Evolutionary conservation across 495 filamentous ascomycete genomes (phyloP).

Genomic region (Penicillium tannophilum): DNA sequence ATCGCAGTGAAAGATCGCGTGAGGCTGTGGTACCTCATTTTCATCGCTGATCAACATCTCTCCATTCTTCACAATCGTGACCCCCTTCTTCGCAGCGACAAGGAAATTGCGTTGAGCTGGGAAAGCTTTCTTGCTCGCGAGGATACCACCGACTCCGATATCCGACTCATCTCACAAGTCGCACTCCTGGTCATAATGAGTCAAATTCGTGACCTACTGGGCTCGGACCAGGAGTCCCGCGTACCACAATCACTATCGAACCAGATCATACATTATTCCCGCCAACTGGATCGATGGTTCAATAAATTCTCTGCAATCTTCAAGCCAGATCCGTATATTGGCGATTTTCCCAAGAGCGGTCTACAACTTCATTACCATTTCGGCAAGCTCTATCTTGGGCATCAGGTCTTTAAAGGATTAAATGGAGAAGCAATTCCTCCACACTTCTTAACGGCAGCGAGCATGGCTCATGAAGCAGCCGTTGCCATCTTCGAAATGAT

Average conservation of each 20-base stretch:
- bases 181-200: slow-evolving; percentile 42
- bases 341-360: slow-evolving; percentile 45
- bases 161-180: slow-evolving; percentile 40
- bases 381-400: slow-evolving; percentile 47
- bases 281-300: slow-evolving; percentile 45
- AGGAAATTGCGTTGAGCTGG: slow-evolving; percentile 35
- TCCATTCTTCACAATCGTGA: slow-evolving; percentile 48
- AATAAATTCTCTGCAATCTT: slow-evolving; percentile 34
- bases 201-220: slow-evolving; percentile 41
- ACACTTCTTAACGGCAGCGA: slow-evolving; percentile 38
- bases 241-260: slow-evolving; percentile 34
- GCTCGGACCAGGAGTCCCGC: slow-evolving; percentile 34
- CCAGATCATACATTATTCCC: slow-evolving; percentile 38
- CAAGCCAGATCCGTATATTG: slow-evolving; percentile 36
- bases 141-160: slow-evolving; percentile 37
- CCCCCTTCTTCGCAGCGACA: slow-evolving; percentile 42
- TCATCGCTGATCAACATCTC: slow-evolving; percentile 50
- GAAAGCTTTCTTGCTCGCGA: slow-evolving; percentile 34
- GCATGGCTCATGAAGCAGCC: slow-evolving; percentile 42
- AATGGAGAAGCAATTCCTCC: slow-evolving; percentile 34
- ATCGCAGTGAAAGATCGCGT: slow-evolving; percentile 34
- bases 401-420: slow-evolving; percentile 46
- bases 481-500: slow-evolving; percentile 44
- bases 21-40: slow-evolving; percentile 46
- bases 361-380: slow-evolving; percentile 48